These are phyloP conservation scores for Alternaria sp. DNA, from an alignment of 2,329 filamentous ascomycete genomes.

Conservation along the genomic window DNA sequence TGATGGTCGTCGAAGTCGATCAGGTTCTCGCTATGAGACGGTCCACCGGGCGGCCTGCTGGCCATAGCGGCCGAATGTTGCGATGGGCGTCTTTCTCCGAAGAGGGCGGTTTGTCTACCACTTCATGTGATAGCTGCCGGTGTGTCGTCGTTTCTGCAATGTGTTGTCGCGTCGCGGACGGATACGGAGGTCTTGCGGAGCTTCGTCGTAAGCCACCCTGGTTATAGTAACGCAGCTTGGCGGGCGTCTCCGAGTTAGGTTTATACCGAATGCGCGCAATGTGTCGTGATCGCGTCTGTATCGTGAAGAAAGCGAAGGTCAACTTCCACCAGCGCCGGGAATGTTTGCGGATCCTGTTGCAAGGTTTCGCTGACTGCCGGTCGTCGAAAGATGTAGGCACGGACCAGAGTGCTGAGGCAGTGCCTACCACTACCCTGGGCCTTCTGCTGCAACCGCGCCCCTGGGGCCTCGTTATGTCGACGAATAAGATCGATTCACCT, in stretches of 20 bases:
- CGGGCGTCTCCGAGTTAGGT: constrained; percentile 13
- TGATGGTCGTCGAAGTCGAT: constrained; percentile 78
- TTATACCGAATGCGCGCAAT: constrained; percentile 1
- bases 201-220: constrained; percentile 16
- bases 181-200: constrained; percentile 27
- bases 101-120: constrained; percentile 30
- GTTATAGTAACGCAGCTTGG: constrained; percentile 14
- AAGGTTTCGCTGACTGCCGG: constrained; percentile 11
- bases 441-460: constrained; percentile 18
- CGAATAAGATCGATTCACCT: constrained; percentile 6
- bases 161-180: constrained; percentile 16
- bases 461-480: constrained; percentile 9
- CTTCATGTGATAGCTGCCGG: constrained; percentile 34
- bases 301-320: constrained; percentile 4
- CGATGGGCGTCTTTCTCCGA: constrained; percentile 28
- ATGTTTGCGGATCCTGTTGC: constrained; percentile 10
- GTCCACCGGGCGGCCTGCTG: constrained; percentile 63
- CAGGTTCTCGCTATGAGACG: constrained; percentile 64
- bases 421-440: constrained; percentile 15
- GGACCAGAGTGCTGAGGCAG: constrained; percentile 18
- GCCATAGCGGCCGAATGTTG: constrained; percentile 53
- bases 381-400: constrained; percentile 20
- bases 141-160: not conserved
- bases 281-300: constrained; percentile 6
- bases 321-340: not conserved